phyloP scores from a whole-genome alignment of 139 green algal genomes.

The Chara braunii region DNA sequence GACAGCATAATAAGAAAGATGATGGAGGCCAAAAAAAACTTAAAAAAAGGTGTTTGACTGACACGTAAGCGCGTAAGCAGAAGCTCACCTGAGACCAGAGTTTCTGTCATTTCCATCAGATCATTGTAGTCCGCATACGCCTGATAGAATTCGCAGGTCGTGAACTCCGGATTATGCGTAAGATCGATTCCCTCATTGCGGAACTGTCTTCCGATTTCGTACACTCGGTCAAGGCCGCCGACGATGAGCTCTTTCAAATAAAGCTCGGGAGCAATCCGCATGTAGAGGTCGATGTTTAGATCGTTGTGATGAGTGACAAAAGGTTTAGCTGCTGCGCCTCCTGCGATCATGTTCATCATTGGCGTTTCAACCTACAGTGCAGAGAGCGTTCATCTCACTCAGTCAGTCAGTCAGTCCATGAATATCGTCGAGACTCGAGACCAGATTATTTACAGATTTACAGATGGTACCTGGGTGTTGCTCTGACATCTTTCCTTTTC shows the following conservation, averaged over 20 bases:
- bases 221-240: conserved; percentile 92
- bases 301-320: conserved; percentile 99
- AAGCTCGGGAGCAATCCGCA: conserved; percentile 96
- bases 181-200: conserved; percentile 97
- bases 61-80: too few relatives aligned
- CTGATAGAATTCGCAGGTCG: conserved; percentile 95
- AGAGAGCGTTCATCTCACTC: not conserved
- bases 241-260: conserved; percentile 97
- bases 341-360: conserved; percentile 93
- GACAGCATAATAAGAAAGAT: too few relatives aligned
- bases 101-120: conserved; percentile 92
- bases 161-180: conserved; percentile 99
- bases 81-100: conserved; percentile 63
- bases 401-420: too few relatives aligned
- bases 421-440: too few relatives aligned
- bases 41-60: too few relatives aligned
- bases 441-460: too few relatives aligned
- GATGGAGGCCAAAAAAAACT: too few relatives aligned
- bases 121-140: conserved; percentile 98
- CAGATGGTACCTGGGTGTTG: too few relatives aligned
- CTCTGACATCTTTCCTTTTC: too few relatives aligned
- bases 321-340: conserved; percentile 78
- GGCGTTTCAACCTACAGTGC: conserved; percentile 70
- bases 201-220: conserved; percentile 64
- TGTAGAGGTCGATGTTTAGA: conserved; percentile 94